Conservation (phyloP, 2,329 filamentous ascomycete species). For the Lizonia empirigonia region DNA sequence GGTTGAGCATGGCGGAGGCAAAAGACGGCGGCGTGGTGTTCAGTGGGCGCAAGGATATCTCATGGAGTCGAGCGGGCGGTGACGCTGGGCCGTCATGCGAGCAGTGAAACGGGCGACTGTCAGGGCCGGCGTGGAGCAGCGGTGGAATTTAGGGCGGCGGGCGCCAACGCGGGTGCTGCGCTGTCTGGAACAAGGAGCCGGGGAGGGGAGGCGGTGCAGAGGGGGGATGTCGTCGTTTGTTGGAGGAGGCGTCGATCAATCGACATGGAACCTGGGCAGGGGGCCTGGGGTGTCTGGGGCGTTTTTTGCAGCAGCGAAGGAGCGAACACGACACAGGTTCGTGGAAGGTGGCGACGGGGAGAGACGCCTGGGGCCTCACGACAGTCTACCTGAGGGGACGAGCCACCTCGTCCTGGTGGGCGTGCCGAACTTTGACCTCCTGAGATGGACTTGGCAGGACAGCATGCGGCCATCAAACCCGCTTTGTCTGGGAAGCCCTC, state of each 20-base stretch:
- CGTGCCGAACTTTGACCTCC: slow-evolving; percentile 28
- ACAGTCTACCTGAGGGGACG: slow-evolving; percentile 21
- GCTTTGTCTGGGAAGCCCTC: slow-evolving; percentile 28
- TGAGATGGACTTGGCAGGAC: slow-evolving; percentile 31
- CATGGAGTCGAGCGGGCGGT: slow-evolving; percentile 31
- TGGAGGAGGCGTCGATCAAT: slow-evolving; percentile 12
- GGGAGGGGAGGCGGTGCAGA: slow-evolving; percentile 16
- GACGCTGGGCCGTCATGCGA: slow-evolving; percentile 41
- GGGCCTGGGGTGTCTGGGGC: slow-evolving; percentile 6
- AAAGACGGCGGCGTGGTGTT: slow-evolving; percentile 10
- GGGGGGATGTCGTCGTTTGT: slow-evolving; percentile 18
- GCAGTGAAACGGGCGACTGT: slow-evolving; percentile 29
- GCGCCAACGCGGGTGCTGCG: slow-evolving; percentile 9
- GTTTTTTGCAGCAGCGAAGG: slow-evolving; percentile 39
- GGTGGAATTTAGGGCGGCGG: slow-evolving; percentile 16
- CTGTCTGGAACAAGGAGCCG: slow-evolving; percentile 14
- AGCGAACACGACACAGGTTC: slow-evolving; percentile 34
- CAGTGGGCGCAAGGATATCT: slow-evolving; percentile 28
- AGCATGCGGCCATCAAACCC: slow-evolving; percentile 28
- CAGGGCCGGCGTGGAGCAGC: slow-evolving; percentile 35
- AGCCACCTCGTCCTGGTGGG: slow-evolving; percentile 17
- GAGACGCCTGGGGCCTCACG: slow-evolving; percentile 14
- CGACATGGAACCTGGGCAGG: slow-evolving; percentile 17
- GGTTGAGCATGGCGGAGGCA: slow-evolving; percentile 34
- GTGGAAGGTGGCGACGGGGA: slow-evolving; percentile 1